Evolutionary conservation across 768 basidiomycete species (phyloP), one percentile per base, ranked within the genome.

Genomic region (Kwoniella sp.): DNA sequence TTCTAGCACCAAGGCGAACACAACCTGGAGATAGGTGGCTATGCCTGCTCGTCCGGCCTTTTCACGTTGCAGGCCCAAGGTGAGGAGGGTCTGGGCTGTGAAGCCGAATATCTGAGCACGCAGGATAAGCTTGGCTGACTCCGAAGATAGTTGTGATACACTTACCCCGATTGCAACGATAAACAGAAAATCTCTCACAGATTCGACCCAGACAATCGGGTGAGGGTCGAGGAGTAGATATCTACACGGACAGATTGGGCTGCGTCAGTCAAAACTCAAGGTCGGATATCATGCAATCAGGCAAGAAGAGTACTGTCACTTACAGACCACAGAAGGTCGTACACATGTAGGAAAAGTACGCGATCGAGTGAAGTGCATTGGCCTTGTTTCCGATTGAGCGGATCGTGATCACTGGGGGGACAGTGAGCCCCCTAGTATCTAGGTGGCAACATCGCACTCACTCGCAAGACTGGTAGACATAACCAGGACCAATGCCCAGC

Each of bases 331-430:
- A 76, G 2, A 74, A 71, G 20, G 79, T 60, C 0, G 83, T 78
- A 45, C 81, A 84, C 57, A 80, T 77, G 7, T 78, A 68, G 1
- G 84, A 82, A 69, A 85, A 89, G 47, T 81, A 87, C 0, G 79
- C 73, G 61, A 89, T 78, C 2, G 80, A 77, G 67, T 92, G 89
- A 50, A 89, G 70, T 0, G 88, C 78, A 59, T 86, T 84, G 1
- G 88, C 88, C 4, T 84, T 79, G 52, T 80, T 83, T 0, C 89
- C 88, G 31, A 90, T 86, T 0, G 81, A 80, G 9, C 87, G 81
- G 23, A 84, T 79, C 3, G 76, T 70, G 0, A 78, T 77, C 54
- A 79, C 81, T 82, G 45, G 12, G 6, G 17, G 5, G 20, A 29
- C 25, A 9, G 20, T 34, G n/a, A n/a, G 14, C n/a, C n/a, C n/a